These are phyloP conservation scores for Cercospora sesami DNA, from an alignment of 2,329 filamentous ascomycete species.

Conservation along the genomic window DNA sequence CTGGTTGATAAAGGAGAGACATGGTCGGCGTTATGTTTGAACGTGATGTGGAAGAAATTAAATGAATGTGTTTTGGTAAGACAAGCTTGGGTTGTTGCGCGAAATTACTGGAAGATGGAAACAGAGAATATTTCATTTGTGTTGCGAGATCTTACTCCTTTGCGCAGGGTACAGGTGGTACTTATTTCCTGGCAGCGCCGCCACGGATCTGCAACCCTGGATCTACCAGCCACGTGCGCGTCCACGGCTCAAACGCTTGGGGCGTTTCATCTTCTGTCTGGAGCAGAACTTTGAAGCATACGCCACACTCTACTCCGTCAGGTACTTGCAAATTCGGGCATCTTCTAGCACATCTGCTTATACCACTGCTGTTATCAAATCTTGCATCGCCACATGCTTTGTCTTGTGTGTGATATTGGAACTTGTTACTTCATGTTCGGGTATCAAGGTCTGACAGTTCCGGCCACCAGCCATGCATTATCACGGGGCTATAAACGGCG, in stretches of 20 bases:
- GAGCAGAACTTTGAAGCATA: background rate
- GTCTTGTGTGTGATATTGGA: background rate
- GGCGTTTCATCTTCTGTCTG: conserved; percentile 7
- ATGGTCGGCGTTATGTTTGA: conserved; percentile 12
- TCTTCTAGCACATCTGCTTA: background rate
- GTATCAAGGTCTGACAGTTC: background rate
- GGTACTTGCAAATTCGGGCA: background rate
- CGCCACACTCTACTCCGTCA: conserved; percentile 1
- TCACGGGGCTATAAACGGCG: background rate
- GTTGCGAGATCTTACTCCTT: background rate
- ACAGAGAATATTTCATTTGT: conserved; percentile 6
- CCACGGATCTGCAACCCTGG: conserved; percentile 13
- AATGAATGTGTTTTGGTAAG: conserved; percentile 9
- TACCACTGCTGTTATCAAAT: background rate
- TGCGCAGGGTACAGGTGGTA: background rate
- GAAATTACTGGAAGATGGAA: conserved; percentile 10
- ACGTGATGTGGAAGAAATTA: conserved; percentile 7
- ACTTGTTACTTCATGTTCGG: background rate
- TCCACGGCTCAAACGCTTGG: conserved; percentile 7
- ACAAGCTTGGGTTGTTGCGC: background rate
- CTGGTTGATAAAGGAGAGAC: conserved; percentile 16
- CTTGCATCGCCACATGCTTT: background rate
- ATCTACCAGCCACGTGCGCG: conserved; percentile 7
- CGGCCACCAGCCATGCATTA: background rate
- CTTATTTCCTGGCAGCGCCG: conserved; percentile 11